Evolutionary conservation across 495 filamentous ascomycete genomes (phyloP).

Genomic region (Aspergillus heteromorphus): DNA sequence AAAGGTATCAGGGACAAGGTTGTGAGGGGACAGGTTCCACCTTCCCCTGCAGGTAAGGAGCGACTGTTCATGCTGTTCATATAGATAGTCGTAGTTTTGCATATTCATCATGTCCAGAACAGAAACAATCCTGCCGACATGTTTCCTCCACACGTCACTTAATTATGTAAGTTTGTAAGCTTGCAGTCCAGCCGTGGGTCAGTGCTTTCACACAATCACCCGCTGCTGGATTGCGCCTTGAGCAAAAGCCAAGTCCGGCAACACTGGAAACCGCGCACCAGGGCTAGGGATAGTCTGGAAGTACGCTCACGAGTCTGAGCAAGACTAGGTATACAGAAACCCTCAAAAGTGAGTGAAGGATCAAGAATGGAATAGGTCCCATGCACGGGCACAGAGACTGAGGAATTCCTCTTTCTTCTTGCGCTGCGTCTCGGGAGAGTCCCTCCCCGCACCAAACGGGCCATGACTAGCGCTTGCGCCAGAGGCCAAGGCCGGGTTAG

Average conservation of each 20-base stretch:
- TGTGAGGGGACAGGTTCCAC: conserved; percentile 10
- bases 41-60: conserved; percentile 3
- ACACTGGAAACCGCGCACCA: neutral
- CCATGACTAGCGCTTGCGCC: conserved; percentile 54
- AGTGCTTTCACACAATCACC: neutral
- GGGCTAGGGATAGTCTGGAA: neutral
- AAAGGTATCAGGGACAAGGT: conserved; percentile 14
- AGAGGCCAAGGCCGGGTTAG: conserved; percentile 66
- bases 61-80: conserved; percentile 20
- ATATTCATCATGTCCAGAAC: conserved; percentile 19
- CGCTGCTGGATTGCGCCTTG: neutral
- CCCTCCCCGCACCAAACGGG: conserved; percentile 70
- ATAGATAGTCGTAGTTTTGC: conserved; percentile 18
- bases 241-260: neutral
- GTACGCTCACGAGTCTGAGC: neutral
- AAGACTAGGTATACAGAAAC: neutral
- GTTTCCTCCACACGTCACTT: neutral
- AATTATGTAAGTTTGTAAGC: neutral
- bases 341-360: neutral
- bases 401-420: conserved; percentile 96
- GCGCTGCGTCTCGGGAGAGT: conserved; percentile 76
- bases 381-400: conserved; percentile 76
- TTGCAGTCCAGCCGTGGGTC: neutral
- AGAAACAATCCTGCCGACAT: neutral
- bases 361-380: conserved; percentile 97